Percentiles rank a stretch among this genome's conserved stretches.
Conservation (phyloP, 2,329 filamentous ascomycete genomes). For the Pseudogymnoascus sp. region DNA sequence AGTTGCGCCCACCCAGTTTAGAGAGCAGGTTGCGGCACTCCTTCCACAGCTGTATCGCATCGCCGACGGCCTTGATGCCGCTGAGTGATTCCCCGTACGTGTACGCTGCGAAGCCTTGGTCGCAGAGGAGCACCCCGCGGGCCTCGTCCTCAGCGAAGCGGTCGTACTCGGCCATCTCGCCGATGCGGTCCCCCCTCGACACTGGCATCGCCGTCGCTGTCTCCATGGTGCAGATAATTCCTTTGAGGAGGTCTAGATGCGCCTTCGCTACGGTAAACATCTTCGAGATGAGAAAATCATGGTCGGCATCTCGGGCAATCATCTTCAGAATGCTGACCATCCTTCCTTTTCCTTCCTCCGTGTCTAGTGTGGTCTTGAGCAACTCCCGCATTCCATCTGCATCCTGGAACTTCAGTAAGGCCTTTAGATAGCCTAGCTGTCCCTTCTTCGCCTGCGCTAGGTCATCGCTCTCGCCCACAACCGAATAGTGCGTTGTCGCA, state of each 20-base stretch:
- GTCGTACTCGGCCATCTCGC: neutral
- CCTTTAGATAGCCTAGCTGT: neutral
- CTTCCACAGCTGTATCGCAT: neutral
- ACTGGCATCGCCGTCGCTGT: conserved; percentile 13
- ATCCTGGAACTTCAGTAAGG: neutral
- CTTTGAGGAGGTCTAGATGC: conserved; percentile 17
- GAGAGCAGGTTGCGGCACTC: neutral
- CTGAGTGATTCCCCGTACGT: conserved; percentile 18
- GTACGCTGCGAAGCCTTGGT: conserved; percentile 20
- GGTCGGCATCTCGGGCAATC: neutral
- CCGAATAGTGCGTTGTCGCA: neutral
- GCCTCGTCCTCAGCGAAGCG: conserved; percentile 18
- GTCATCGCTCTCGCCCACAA: neutral
- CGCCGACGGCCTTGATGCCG: neutral
- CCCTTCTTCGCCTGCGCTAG: neutral
- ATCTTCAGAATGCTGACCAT: neutral
- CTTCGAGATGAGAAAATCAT: conserved; percentile 15
- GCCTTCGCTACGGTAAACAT: conserved; percentile 19
- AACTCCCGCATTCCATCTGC: neutral
- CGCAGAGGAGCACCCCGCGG: conserved; percentile 21
- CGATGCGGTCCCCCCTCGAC: neutral
- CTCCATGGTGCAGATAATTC: conserved; percentile 19
- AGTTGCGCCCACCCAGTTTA: neutral
- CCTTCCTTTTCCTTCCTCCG: neutral
- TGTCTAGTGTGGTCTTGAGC: neutral